These are phyloP conservation scores for Trichoderma reesei DNA, from an alignment of 495 filamentous ascomycete genomes.

Conservation along the genomic window DNA sequence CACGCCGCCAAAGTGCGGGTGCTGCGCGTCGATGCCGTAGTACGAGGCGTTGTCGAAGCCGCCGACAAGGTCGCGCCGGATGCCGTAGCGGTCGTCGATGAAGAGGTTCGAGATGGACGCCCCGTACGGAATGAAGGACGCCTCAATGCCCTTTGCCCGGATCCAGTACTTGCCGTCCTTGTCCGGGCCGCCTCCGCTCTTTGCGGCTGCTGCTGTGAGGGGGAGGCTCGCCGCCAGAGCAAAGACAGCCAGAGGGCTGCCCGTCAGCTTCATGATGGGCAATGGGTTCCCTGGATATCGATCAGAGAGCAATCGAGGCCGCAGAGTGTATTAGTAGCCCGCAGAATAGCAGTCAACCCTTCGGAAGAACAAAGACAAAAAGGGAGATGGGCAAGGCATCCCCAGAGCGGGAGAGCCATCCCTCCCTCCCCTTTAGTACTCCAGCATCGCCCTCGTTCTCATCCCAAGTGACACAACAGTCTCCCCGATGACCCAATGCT, in stretches of 20 bases:
- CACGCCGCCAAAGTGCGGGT: constrained; percentile 69
- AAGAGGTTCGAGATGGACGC: constrained; percentile 66
- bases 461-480: background rate
- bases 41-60: constrained; percentile 71
- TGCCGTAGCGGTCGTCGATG: constrained; percentile 60
- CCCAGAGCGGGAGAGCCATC: background rate
- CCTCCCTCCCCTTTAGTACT: background rate
- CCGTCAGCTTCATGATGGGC: constrained; percentile 1
- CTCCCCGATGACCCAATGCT: background rate
- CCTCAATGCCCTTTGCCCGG: constrained; percentile 58
- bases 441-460: background rate
- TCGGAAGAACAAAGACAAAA: background rate
- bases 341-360: background rate
- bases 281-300: background rate
- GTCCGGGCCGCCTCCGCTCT: constrained; percentile 24
- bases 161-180: constrained; percentile 59
- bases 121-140: constrained; percentile 68
- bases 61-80: constrained; percentile 55
- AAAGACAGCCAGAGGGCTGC: constrained; percentile 20
- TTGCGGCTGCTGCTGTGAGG: constrained; percentile 17
- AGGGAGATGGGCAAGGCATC: background rate
- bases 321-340: background rate
- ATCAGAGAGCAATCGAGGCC: background rate
- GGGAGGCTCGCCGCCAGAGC: constrained; percentile 13
- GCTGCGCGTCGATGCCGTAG: constrained; percentile 55